Evolutionary conservation across 2,329 filamentous ascomycete genomes (phyloP).

Genomic region (Cercospora sp.): DNA sequence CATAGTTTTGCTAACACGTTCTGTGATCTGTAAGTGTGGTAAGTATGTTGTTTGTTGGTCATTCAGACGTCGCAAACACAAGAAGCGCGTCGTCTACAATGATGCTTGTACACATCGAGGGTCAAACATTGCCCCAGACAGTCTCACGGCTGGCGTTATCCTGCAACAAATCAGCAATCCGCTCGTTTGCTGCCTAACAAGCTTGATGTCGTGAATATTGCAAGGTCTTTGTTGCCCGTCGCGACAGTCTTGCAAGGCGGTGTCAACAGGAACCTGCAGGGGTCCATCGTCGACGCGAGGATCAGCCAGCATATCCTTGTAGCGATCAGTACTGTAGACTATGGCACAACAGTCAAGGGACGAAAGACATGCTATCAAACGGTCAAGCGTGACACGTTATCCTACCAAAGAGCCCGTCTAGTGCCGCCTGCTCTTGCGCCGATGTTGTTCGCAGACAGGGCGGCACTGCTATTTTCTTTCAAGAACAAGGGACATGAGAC

Average conservation of each 20-base stretch:
- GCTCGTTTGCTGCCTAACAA: neutral
- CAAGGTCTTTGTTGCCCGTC: constrained; percentile 10
- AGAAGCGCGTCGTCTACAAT: neutral
- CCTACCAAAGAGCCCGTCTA: neutral
- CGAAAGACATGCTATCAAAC: neutral
- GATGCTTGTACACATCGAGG: neutral
- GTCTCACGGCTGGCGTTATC: neutral
- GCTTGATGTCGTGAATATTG: neutral
- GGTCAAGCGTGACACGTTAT: neutral
- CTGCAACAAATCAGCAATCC: neutral
- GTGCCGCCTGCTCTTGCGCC: neutral
- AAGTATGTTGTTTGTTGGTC: neutral
- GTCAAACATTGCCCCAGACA: neutral
- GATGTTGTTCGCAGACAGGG: neutral
- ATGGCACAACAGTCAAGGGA: neutral
- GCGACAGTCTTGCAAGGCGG: constrained; percentile 9
- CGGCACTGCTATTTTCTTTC: neutral
- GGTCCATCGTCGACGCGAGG: neutral
- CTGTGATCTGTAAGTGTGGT: neutral
- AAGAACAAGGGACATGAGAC: neutral
- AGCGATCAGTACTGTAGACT: neutral
- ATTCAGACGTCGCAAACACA: neutral
- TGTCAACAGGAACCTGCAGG: constrained; percentile 11
- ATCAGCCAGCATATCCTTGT: constrained; percentile 3
- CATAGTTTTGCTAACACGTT: neutral